Evolutionary conservation across 2,329 filamentous ascomycete genomes (phyloP), one percentile per base, ranked within the genome.

Genomic region (Rhynchosporium secalis): DNA sequence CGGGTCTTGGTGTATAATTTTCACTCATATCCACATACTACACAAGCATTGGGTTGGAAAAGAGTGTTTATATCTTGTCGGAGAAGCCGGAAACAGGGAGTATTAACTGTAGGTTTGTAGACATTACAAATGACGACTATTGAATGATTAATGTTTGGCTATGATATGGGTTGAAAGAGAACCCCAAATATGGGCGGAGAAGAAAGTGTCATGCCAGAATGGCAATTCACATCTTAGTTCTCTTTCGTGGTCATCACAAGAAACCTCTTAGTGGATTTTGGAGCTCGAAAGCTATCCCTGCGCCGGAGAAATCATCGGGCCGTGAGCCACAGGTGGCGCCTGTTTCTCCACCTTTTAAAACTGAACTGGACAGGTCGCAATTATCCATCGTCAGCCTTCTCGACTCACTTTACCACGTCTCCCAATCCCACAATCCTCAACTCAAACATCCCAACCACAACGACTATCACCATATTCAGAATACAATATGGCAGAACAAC

Each of bases 1-100:
- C 73, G 48, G 65, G 51, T 58, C 73, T 71, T 40, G 79, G 76
- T 38, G 72, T 66, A 70, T 78, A 81, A 56, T 69, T 73, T 63
- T 76, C 73, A 64, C 75, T 74, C 79, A 80, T 81, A 54, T 68
- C 60, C 20, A 41, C 29, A 46, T 2, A 56, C 46, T 51, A 56
- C 26, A 28, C 43, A 36, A 9, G 55, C 56, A 65, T 63, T 56
- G 41, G 59, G 52, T 48, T 62, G 33, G 48, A 20, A 41, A 43
- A n/a, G 55, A 8, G 33, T n/a, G 48, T 47, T 48, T 36, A 57
- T 63, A 48, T 55, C 20, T 57, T 48, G 61, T 62, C 64, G 62
- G 63, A 49, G n/a, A n/a, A 61, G 52, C 63, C 65, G 65, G 65
- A 62, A 40, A 10, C n/a, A n/a, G 4, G 33, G 48, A 8, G 31